Evolutionary conservation across 306 rosid species (phyloP).

Genomic region (Trichosanthes truncata): DNA sequence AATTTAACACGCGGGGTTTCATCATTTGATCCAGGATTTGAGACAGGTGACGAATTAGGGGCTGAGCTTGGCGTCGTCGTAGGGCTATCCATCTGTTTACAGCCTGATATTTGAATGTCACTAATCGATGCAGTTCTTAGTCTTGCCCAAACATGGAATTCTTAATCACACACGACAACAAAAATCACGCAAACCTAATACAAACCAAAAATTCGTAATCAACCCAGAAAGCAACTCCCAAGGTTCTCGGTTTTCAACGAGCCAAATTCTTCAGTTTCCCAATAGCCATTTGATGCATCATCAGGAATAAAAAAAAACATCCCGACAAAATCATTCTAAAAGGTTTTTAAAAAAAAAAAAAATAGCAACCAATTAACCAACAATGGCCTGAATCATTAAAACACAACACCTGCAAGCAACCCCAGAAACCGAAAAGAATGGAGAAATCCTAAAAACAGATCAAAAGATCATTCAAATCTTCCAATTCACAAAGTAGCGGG

Average conservation of each 20-base stretch:
- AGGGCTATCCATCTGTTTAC: constrained; percentile 62
- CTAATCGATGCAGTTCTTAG: constrained; percentile 35
- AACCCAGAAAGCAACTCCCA: constrained; percentile 1
- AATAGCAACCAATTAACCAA: not conserved
- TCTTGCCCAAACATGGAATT: constrained; percentile 44
- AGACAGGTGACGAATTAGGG: constrained; percentile 27
- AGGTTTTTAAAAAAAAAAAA: not conserved
- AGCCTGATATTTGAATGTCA: constrained; percentile 20
- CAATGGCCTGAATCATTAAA: not conserved
- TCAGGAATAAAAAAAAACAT: constrained; percentile 5
- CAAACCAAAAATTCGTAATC: constrained; percentile 11
- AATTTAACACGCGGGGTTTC: constrained; percentile 72
- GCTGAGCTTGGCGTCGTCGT: constrained; percentile 34
- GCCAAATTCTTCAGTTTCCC: constrained; percentile 6
- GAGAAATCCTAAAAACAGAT: constrained; percentile 4
- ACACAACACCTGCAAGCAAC: not conserved
- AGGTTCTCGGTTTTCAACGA: constrained; percentile 6
- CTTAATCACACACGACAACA: constrained; percentile 46
- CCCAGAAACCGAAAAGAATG: not conserved
- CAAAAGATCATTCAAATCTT: not conserved
- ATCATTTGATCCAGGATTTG: constrained; percentile 34
- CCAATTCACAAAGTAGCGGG: constrained; percentile 3
- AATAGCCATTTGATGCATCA: constrained; percentile 14
- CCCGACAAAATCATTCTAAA: constrained; percentile 11
- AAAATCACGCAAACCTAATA: constrained; percentile 24